Evolutionary conservation across 2,329 filamentous ascomycete species (phyloP), one percentile per base, ranked within the genome.

Genomic region (Colletotrichum magnum): DNA sequence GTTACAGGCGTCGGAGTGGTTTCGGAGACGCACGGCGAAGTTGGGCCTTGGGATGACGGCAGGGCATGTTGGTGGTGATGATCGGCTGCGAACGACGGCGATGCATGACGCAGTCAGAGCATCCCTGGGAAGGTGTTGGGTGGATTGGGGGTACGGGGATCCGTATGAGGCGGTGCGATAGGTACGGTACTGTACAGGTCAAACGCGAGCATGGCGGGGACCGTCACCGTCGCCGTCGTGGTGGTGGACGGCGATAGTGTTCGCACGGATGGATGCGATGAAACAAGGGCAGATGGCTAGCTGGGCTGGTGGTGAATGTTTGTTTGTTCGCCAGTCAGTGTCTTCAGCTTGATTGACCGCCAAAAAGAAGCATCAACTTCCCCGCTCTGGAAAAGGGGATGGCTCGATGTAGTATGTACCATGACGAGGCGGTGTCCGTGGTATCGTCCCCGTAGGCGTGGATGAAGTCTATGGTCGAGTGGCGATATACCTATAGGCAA

Each of bases 191-290:
- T 7, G 32, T 10, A 36, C 32, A 36, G 32, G 67, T 52, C 45
- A 62, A 69, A 51, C 54, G 36, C 24, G 24, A 45, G 21, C 51
- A 50, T 54, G 26, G 51, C 59, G 21, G 63, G 18, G 41, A 21
- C 24, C 9, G 32, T 36, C 32, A 3, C 50, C 13, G 13, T 53
- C 21, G 32, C 24, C 9, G 32, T 36, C 32, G 9, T 54, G 13
- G 13, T 53, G 32, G 32, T 51, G 48, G 57, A 45, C 6, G 28
- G 45, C 32, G 54, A 54, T 41, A 28, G 54, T 56, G 45, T 52
- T 66, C 61, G 68, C 51, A 64, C 59, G 41, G 59, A 60, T 64
- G 41, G 54, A 60, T 60, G 59, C 43, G 41, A 57, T 60, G 68
- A 70, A 70, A 69, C 64, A 54, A 54, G 36, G 32, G 56, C 45